Evolutionary conservation across 768 basidiomycete species (phyloP), one percentile per base, ranked within the genome.

Genomic region (Boletus rufocinnamomeus): DNA sequence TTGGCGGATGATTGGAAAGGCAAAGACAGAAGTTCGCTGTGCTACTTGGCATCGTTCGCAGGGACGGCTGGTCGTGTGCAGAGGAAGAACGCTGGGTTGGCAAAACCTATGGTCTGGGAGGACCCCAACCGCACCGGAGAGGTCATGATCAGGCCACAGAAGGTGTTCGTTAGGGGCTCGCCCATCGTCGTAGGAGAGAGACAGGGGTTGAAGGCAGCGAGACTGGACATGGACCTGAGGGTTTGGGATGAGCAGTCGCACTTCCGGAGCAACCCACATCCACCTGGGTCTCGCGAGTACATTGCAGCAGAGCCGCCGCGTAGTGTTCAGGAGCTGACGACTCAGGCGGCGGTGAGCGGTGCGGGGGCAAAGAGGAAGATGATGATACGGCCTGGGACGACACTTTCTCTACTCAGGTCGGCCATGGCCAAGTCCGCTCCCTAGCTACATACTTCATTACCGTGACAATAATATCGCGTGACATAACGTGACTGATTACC

Each of bases 241-340:
- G 63, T 76, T 60, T 69, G 67, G 59, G 65, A 66, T 10, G 56
- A 57, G 34, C 57, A 66, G 44, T 66, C 71, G 19, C 77, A 77
- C 64, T 62, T 47, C 28, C 70, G 65, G 62, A 70, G 70, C 47
- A 86, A 85, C 62, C 77, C 82, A 0, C 71, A 82, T 61, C 56
- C 61, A 2, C 80, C 80, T n/a, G 84, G 85, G 9, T 80, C 80
- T 50, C 69, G 57, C 43, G 77, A 79, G 43, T 86, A 86, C 68
- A 76, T 80, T 27, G 52, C 71, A 19, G 67, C 71, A 35, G 71
- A 71, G 41, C 67, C 72, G 1, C 58, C 62, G 17, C 65, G 54
- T 10, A 68, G 21, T 8, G 58, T 63, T 4, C 48, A 70, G 28
- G 66, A 69, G 56, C 38, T 69, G 54, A 66, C 63, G 38, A 58